Evolutionary conservation across 2,329 filamentous ascomycete genomes (phyloP), one percentile per base, ranked within the genome.

Genomic region (Xylaria sp.): DNA sequence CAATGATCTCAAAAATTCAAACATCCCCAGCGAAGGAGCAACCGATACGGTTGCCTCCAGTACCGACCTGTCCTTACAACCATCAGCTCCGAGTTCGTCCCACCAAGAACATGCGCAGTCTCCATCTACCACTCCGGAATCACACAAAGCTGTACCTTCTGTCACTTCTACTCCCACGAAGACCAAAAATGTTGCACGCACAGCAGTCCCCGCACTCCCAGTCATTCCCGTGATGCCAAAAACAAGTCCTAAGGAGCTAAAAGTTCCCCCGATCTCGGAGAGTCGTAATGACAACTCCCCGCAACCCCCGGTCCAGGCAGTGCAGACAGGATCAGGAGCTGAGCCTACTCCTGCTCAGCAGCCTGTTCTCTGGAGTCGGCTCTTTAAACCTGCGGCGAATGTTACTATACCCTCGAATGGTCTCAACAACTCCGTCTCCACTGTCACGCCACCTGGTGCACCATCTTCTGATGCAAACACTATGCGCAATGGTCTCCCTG

Each of bases 181-280:
- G 41, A 50, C 75, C 10, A 82, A 78, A 73, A 75, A 74, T 55
- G 75, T 73, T 48, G 74, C 72, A 48, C 82, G 82, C 9, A 69
- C 81, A 15, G 78, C 80, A 23, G 75, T 80, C 5, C 81, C 83
- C 12, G 83, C 82, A 1, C 72, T 84, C 51, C 85, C 85, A 3
- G 79, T 84, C n/a, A 69, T 87, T 25, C 86, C 86, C 8, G 81
- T 78, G 41, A 73, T 86, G 9, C 84, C 85, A 7, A 86, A 84
- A 75, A 63, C 76, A 13, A 75, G 70, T 44, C 72, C 78, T 4
- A 82, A 79, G 57, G 80, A 80, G 4, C 52, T 62, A 12, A 80
- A 75, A 61, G 70, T 58, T 54, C 56, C 72, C 71, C 71, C 48
- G 52, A 70, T 54, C 51, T 39, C 72, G 8, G 66, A 23, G 8